phyloP scores from a whole-genome alignment of 352 stramenopile species.

The Elongisporangium undulatum region DNA sequence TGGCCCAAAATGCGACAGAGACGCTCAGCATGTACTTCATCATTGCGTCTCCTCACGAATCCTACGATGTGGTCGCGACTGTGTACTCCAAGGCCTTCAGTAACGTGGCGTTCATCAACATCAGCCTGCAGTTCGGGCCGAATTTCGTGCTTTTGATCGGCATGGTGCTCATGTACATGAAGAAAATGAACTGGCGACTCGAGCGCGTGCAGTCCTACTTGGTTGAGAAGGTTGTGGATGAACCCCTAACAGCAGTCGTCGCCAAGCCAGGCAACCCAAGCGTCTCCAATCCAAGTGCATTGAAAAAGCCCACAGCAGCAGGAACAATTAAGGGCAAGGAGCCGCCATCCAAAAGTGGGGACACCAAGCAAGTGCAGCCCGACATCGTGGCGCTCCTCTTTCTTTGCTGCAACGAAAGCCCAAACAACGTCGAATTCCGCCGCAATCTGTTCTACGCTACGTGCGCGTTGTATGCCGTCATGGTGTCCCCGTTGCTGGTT shows the following conservation, averaged over 20 bases:
- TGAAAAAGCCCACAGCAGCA: not conserved
- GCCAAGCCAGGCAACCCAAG: conserved; percentile 6
- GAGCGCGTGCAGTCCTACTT: conserved; percentile 78
- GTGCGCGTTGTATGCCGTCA: conserved; percentile 43
- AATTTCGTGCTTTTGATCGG: conserved; percentile 41
- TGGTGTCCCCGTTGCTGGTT: conserved; percentile 51
- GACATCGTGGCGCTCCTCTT: conserved; percentile 77
- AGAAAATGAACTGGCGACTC: conserved; percentile 76
- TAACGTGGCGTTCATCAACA: conserved; percentile 43
- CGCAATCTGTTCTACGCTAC: conserved; percentile 77
- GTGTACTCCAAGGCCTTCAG: conserved; percentile 82
- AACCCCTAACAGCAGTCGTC: not conserved
- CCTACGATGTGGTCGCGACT: conserved; percentile 41
- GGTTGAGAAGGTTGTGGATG: conserved; percentile 43
- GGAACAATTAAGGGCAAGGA: conserved; percentile 2
- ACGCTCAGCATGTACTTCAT: conserved; percentile 85
- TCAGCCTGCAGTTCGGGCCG: conserved; percentile 45
- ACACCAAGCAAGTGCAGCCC: conserved; percentile 20
- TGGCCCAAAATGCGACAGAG: conserved; percentile 42
- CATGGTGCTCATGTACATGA: conserved; percentile 56
- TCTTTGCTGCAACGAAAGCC: conserved; percentile 68
- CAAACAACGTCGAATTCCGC: conserved; percentile 60
- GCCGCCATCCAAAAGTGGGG: not conserved
- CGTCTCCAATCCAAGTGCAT: not conserved
- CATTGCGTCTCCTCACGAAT: conserved; percentile 55